These are phyloP conservation scores for Coelastrella sp. DNA, from an alignment of 139 green algal genomes.

Conservation along the genomic window DNA sequence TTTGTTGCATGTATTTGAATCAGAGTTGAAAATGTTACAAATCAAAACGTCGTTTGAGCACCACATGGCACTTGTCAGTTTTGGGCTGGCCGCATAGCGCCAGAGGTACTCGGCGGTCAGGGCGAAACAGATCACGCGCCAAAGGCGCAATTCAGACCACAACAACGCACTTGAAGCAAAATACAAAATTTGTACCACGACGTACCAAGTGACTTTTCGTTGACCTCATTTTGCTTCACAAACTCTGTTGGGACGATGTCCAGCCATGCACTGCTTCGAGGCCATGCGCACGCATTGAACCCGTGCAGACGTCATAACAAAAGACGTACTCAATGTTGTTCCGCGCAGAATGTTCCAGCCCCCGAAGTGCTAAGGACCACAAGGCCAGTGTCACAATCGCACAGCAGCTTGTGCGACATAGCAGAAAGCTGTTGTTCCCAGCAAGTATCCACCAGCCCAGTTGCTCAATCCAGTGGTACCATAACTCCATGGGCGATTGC, in stretches of 20 bases:
- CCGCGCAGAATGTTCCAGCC: not conserved
- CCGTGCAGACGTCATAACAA: not conserved
- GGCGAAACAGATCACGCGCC: too few species aligned
- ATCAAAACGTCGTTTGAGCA: too few species aligned
- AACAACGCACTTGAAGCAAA: too few species aligned
- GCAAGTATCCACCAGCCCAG: not conserved
- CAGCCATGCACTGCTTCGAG: not conserved
- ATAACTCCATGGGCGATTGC: constrained; percentile 15
- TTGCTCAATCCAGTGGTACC: not conserved
- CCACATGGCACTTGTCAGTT: too few species aligned
- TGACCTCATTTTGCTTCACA: too few species aligned
- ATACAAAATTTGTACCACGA: too few species aligned
- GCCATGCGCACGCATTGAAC: constrained; percentile 33
- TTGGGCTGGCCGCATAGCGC: too few species aligned
- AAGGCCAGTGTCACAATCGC: not conserved
- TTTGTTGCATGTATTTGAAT: too few species aligned
- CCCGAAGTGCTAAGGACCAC: constrained; percentile 2
- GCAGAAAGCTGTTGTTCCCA: constrained; percentile 28
- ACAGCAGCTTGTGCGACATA: constrained; percentile 38
- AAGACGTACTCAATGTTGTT: not conserved
- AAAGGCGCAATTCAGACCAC: too few species aligned
- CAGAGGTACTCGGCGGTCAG: too few species aligned
- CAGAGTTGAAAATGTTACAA: too few species aligned
- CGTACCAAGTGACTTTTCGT: too few species aligned
- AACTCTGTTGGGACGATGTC: not conserved